Evolutionary conservation across 352 stramenopile species (phyloP), one percentile per base, ranked within the genome.

Genomic region (Lagenidium giganteum): DNA sequence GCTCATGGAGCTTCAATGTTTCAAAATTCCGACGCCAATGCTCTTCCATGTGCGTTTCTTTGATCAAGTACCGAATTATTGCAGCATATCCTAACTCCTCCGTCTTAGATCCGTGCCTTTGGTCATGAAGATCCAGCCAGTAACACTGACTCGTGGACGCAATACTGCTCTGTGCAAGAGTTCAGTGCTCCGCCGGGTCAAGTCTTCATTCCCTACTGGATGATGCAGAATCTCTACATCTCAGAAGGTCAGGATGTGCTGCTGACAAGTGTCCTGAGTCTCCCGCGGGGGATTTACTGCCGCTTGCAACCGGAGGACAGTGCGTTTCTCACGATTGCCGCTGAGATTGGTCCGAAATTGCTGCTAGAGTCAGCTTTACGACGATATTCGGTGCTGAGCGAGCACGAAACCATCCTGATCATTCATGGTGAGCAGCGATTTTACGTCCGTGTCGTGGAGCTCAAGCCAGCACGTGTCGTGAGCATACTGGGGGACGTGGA

Each of bases 401-500:
- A 61, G n/a, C 48, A 75, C 17, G 61, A 76, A 21, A 68, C 46
- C 2, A 81, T 84, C 26, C 37, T 81, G 11, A 70, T 87, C 45
- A 59, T 77, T n/a, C 63, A 84, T 32, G 71, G 66, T 1, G 54
- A 39, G 29, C 32, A 63, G 5, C 53, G 47, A 8, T 81, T 69
- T 38, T 72, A 72, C 26, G 44, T 87, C 11, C 64, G 61, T 14
- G 58, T 84, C 4, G 45, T 67, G 9, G 68, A 84, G 26, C 57
- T 87, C 20, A 79, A 81, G 22, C 74, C 74, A 8, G 46, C 33
- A 8, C 1, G 44, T 0, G 70, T 69, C 0, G 42, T 87, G 28
- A 79, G 67, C 42, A 57, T 87, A 18, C 70, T 75, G 8, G 70
- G 74, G 14, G 70, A 87, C 27, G 70, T 87, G n/a, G 74, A 87